Evolutionary conservation across 305 asterid species (phyloP).

Genomic region (Fraxinus velutina): DNA sequence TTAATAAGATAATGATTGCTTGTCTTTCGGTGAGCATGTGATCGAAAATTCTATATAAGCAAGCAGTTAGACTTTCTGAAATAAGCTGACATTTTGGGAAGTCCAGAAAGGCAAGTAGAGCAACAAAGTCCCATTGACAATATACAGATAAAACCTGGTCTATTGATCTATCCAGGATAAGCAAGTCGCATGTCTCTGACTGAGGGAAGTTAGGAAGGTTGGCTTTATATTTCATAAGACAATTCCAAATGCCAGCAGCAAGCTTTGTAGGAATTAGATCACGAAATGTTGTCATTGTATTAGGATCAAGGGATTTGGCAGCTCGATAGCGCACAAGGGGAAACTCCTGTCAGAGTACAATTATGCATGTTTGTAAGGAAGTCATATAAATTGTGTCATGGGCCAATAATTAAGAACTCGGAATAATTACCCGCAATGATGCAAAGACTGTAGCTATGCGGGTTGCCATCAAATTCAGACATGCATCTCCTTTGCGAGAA

Average conservation of each 20-base stretch:
- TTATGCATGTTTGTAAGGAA: slow-evolving; percentile 11
- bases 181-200: slow-evolving; percentile 95
- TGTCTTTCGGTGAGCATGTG: neutral
- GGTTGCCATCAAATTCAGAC: slow-evolving; percentile 81
- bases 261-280: slow-evolving; percentile 96
- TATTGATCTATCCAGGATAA: slow-evolving; percentile 89
- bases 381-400: slow-evolving; percentile 1
- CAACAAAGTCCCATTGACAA: neutral
- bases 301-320: slow-evolving; percentile 91
- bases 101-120: neutral
- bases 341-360: slow-evolving; percentile 70
- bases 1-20: neutral
- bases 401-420: slow-evolving; percentile 5
- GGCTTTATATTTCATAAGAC: slow-evolving; percentile 81
- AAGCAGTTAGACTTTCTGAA: neutral
- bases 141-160: slow-evolving; percentile 67
- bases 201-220: slow-evolving; percentile 78
- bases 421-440: slow-evolving; percentile 66
- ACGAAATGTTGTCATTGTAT: slow-evolving; percentile 87
- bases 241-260: slow-evolving; percentile 94
- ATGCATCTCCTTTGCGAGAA: slow-evolving; percentile 70
- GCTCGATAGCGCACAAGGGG: slow-evolving; percentile 89
- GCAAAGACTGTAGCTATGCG: slow-evolving; percentile 97
- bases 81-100: neutral
- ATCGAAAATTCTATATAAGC: neutral